Percentiles rank a stretch among this genome's conserved stretches.
Conservation (phyloP, 2,329 filamentous ascomycete genomes). For the Endothia cerciana region DNA sequence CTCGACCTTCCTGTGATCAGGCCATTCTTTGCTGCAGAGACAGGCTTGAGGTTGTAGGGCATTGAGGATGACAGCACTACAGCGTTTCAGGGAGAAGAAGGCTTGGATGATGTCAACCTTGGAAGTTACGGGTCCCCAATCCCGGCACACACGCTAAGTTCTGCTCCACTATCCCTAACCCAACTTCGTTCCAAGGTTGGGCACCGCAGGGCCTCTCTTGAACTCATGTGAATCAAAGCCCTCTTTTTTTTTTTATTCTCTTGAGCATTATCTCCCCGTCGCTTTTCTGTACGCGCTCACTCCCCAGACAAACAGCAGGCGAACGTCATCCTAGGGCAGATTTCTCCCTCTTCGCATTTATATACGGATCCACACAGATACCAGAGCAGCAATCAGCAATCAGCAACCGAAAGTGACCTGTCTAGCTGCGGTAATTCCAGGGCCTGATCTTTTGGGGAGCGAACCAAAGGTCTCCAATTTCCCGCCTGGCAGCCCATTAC, state of each 20-base stretch:
- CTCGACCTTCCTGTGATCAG: neutral
- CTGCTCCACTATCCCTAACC: slow-evolving; percentile 8
- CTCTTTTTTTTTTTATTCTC: neutral
- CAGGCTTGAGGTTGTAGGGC: slow-evolving; percentile 6
- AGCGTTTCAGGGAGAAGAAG: slow-evolving; percentile 9
- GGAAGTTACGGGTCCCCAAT: slow-evolving; percentile 5
- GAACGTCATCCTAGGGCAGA: neutral
- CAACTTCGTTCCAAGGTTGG: slow-evolving; percentile 1
- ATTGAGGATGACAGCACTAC: slow-evolving; percentile 9
- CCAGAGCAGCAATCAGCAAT: slow-evolving; percentile 9
- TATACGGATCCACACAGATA: neutral
- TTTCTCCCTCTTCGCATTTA: slow-evolving; percentile 5
- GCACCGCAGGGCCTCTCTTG: neutral
- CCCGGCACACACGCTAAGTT: neutral
- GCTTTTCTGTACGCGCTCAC: neutral
- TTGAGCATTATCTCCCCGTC: neutral
- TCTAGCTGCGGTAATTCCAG: slow-evolving; percentile 29
- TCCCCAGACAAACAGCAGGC: neutral
- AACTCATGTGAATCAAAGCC: neutral
- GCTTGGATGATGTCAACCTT: slow-evolving; percentile 13
- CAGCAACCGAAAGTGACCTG: slow-evolving; percentile 22
- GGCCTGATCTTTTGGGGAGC: slow-evolving; percentile 16
- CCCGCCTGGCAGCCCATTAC: slow-evolving; percentile 22
- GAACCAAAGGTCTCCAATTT: slow-evolving; percentile 28
- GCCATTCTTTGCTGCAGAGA: neutral